These are phyloP conservation scores for Acanthamoeba healyi DNA, from an alignment of 208 protist species.

Conservation along the genomic window DNA sequence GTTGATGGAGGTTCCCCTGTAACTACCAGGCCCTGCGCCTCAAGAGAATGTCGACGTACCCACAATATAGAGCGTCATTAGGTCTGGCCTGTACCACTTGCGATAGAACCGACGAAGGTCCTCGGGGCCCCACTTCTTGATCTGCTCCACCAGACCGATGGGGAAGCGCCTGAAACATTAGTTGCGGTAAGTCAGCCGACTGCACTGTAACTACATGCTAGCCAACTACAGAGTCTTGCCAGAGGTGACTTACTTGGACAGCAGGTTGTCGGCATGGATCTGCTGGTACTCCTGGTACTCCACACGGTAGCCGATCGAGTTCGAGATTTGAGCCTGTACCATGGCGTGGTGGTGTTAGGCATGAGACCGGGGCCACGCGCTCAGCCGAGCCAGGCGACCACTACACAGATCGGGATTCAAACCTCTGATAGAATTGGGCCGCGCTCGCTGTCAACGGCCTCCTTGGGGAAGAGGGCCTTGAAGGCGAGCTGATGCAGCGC, in stretches of 20 bases:
- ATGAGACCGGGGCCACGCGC: not conserved
- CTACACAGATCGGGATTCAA: not conserved
- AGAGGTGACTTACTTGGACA: not conserved
- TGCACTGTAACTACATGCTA: not conserved
- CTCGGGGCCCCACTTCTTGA: slow-evolving; percentile 39
- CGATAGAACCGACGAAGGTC: slow-evolving; percentile 65
- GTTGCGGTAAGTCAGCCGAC: not conserved
- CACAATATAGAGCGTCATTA: slow-evolving; percentile 67
- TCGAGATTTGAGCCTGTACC: slow-evolving; percentile 61
- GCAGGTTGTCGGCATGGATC: slow-evolving; percentile 61
- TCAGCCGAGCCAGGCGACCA: not conserved
- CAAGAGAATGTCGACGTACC: slow-evolving; percentile 8
- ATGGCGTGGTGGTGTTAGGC: not conserved
- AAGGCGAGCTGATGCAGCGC: slow-evolving; percentile 67
- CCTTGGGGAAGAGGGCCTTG: slow-evolving; percentile 43
- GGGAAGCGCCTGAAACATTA: slow-evolving; percentile 23
- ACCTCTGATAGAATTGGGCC: slow-evolving; percentile 70
- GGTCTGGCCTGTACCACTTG: slow-evolving; percentile 67
- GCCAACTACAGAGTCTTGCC: not conserved
- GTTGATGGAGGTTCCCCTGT: too few species aligned
- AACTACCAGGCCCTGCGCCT: too few species aligned
- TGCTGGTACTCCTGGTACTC: slow-evolving; percentile 72
- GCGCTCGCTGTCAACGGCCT: slow-evolving; percentile 47
- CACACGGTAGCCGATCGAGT: slow-evolving; percentile 62
- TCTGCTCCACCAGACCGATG: slow-evolving; percentile 64